These are phyloP conservation scores for Spizellomyces sp. DNA, from an alignment of 192 early-diverging fungal genomes.

Conservation along the genomic window DNA sequence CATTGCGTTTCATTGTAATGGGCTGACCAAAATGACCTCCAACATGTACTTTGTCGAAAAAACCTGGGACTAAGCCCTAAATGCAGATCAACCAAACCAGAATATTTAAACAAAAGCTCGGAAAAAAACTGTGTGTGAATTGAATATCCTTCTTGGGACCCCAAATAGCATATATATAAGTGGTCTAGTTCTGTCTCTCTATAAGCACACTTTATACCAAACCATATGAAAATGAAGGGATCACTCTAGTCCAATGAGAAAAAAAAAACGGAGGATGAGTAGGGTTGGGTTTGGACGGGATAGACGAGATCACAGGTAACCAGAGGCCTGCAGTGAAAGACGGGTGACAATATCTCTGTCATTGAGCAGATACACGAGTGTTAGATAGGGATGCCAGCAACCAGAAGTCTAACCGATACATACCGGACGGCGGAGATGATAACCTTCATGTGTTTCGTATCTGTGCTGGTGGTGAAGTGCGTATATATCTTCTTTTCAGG, in stretches of 20 bases:
- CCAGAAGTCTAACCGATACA: background rate
- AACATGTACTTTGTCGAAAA: too few species aligned
- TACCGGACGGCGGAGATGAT: conserved; percentile 83
- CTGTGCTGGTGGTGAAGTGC: conserved; percentile 84
- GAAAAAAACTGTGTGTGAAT: too few species aligned
- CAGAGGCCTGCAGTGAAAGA: conserved; percentile 20
- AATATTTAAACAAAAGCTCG: too few species aligned
- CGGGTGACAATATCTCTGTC: conserved; percentile 25
- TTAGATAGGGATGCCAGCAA: background rate
- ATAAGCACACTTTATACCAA: too few species aligned
- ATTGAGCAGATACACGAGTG: background rate
- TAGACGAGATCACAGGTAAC: background rate
- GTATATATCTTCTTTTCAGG: conserved; percentile 37
- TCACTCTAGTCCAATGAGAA: background rate
- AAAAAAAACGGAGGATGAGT: background rate
- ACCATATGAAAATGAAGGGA: too few species aligned
- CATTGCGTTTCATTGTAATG: too few species aligned
- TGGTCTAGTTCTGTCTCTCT: too few species aligned
- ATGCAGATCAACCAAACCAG: too few species aligned
- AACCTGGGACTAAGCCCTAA: too few species aligned
- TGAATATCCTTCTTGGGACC: too few species aligned
- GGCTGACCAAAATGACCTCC: too few species aligned
- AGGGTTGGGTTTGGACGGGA: background rate
- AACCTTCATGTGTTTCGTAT: conserved; percentile 83
- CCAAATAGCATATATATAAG: too few species aligned